Evolutionary conservation across 106 monocot genomes (phyloP).

Genomic region (Dactylorhiza incarnata): DNA sequence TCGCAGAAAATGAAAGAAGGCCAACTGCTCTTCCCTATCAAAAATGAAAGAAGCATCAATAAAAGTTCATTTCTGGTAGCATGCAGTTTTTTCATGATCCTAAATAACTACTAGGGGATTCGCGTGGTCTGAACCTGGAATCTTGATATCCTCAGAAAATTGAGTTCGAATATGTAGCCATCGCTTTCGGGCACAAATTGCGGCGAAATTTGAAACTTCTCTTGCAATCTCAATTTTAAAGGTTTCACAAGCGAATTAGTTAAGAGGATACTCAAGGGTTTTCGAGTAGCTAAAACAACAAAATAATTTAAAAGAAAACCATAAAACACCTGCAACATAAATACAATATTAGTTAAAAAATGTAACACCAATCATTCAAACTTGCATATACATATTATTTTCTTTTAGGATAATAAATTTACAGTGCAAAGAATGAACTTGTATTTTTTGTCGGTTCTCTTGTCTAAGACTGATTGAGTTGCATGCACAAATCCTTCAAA

Average conservation of each 20-base stretch:
- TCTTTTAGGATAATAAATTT: background rate
- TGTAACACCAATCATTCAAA: background rate
- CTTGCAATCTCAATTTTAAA: conserved; percentile 74
- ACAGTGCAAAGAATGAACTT: conserved; percentile 29
- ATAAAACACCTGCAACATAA: conserved; percentile 78
- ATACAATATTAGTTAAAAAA: background rate
- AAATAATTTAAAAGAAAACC: conserved; percentile 90
- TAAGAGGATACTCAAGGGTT: conserved; percentile 42
- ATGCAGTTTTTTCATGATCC: background rate
- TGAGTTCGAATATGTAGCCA: conserved; percentile 40
- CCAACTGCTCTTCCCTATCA: conserved; percentile 73
- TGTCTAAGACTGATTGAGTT: conserved; percentile 68
- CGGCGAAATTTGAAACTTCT: conserved; percentile 87
- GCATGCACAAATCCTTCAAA: conserved; percentile 76
- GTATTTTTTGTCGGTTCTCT: conserved; percentile 85
- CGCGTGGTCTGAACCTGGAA: conserved; percentile 41
- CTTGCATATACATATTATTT: background rate
- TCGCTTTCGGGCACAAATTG: conserved; percentile 74
- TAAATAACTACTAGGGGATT: background rate
- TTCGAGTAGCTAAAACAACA: conserved; percentile 47
- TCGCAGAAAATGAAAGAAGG: conserved; percentile 81
- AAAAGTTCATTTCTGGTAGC: background rate
- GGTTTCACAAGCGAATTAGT: conserved; percentile 76
- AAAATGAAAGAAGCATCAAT: conserved; percentile 3
- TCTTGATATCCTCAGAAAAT: conserved; percentile 61